Conservation (phyloP, 768 basidiomycete genomes). For the Aureoboletus auriporus region DNA sequence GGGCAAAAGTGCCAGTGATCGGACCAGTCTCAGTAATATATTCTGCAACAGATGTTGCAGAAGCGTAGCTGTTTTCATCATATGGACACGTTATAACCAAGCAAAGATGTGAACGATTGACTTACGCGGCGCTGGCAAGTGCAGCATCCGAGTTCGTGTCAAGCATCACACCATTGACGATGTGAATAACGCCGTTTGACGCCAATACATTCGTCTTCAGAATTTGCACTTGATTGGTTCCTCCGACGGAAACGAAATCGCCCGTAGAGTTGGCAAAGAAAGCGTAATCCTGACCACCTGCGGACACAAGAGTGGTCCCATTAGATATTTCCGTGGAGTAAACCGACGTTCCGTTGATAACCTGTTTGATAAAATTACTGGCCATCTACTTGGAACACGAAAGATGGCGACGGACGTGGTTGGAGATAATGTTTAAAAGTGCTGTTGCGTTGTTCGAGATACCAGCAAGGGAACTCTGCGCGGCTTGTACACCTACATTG, state of each 20-base stretch:
- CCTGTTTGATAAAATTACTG: slow-evolving; percentile 26
- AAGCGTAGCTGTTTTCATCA: slow-evolving; percentile 28
- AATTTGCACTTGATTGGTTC: slow-evolving; percentile 47
- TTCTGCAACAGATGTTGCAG: slow-evolving; percentile 46
- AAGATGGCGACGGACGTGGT: slow-evolving; percentile 47
- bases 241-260: slow-evolving; percentile 45
- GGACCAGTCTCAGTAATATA: slow-evolving; percentile 39
- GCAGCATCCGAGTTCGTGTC: slow-evolving; percentile 38
- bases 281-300: slow-evolving; percentile 50
- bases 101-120: neutral
- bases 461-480: slow-evolving; percentile 30
- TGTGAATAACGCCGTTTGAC: slow-evolving; percentile 66
- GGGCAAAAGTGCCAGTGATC: slow-evolving; percentile 24
- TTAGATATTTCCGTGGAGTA: slow-evolving; percentile 52
- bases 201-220: slow-evolving; percentile 56
- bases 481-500: slow-evolving; percentile 43
- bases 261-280: slow-evolving; percentile 57
- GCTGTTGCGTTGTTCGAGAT: slow-evolving; percentile 44
- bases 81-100: neutral
- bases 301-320: slow-evolving; percentile 42
- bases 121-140: slow-evolving; percentile 54
- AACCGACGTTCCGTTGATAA: slow-evolving; percentile 63
- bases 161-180: slow-evolving; percentile 52
- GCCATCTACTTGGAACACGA: neutral
- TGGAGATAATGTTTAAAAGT: slow-evolving; percentile 43